Base-by-base conservation (phyloP, 116 monocot species). In the Dioscorea cayenensis region DNA sequence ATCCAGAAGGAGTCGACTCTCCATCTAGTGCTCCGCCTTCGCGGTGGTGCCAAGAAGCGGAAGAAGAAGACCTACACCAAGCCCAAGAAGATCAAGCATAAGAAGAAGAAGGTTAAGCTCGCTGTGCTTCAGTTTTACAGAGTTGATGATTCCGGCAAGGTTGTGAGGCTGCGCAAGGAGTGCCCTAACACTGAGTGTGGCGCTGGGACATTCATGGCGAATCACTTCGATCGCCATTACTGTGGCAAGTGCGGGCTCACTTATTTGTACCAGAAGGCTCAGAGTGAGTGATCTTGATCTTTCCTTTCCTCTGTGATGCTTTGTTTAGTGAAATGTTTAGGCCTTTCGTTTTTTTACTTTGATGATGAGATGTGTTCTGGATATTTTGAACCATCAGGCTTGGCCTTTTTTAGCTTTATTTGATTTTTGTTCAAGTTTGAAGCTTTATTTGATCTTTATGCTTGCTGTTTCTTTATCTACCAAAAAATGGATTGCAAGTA, bases 91-190 rank as follows among this genome's bases (percentile, higher is more conserved):
- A 82, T 82, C 77, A 77, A 82, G 73, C 82, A 82, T 67, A 82
- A 82, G 77, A 82, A 82, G 82, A 82, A 82, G 82, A 82, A 82
- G 73, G 77, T 81, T 21, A 82, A 82, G 82, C 82, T 82, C 32
- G 73, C 82, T 20, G 82, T 82, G 19, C 77, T 82, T 29, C 77
- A 77, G 77, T 73, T 82, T 38, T 82, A 82, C 70, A 82, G 77
- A 65, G 73, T 82, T 14, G 82, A 82, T 55, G 81, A 81, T 55
- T 66, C 75, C 38, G 80, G 80, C 7, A 80, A 80, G 75, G 75
- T 80, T 28, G 27, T 38, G 2, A 21, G 80, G 55, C 75, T 80
- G 12, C 64, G 80, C 59, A 80, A 80, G 71, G 80, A 80, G 75
- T 80, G 80, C 75, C 80, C 80, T 18, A 80, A 80, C 36, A 71